These are phyloP conservation scores for Bathelium albidoporum DNA, from an alignment of 495 filamentous ascomycete genomes.

Conservation along the genomic window DNA sequence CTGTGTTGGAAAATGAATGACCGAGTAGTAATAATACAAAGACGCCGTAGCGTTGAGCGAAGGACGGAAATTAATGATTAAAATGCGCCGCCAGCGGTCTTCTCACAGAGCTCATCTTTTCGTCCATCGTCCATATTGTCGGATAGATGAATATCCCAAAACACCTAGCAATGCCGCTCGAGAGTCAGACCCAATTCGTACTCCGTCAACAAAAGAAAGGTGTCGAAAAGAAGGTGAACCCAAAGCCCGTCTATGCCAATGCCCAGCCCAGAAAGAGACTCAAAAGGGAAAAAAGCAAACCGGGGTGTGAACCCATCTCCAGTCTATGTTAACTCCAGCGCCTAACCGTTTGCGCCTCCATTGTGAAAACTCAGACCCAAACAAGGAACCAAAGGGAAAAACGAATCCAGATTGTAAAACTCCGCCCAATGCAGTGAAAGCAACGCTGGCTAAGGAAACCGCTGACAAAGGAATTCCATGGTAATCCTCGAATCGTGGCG, in stretches of 20 bases:
- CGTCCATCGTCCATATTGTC: background rate
- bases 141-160: background rate
- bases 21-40: background rate
- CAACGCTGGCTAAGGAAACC: slow-evolving; percentile 1
- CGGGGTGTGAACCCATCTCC: background rate
- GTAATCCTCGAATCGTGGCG: background rate
- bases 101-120: background rate
- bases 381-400: background rate
- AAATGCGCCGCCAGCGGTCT: slow-evolving; percentile 1
- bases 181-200: background rate
- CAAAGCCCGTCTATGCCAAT: background rate
- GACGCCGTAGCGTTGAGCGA: background rate
- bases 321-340: background rate
- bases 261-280: background rate
- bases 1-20: slow-evolving; percentile 58
- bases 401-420: slow-evolving; percentile 5
- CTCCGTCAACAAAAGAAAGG: background rate
- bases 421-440: slow-evolving; percentile 2
- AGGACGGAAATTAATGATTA: background rate
- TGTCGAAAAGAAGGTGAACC: background rate
- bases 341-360: slow-evolving; percentile 6
- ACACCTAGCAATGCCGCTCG: background rate
- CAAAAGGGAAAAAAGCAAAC: slow-evolving; percentile 1
- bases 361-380: background rate
- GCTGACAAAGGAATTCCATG: background rate